These are phyloP conservation scores for Penicillium canescens DNA, from an alignment of 495 filamentous ascomycete genomes.

Conservation along the genomic window DNA sequence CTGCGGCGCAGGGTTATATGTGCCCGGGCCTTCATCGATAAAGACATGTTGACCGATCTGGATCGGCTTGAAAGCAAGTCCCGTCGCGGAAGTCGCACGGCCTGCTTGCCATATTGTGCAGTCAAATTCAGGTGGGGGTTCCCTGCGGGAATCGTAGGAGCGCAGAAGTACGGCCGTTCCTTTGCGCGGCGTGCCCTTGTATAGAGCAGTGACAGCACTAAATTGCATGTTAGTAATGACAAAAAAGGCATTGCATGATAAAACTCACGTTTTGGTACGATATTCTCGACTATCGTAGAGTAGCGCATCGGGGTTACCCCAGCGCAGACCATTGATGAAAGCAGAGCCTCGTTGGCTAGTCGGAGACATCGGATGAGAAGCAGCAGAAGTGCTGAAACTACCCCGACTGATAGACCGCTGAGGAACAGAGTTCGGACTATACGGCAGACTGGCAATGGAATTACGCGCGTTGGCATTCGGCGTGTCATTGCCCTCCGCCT, in stretches of 20 bases:
- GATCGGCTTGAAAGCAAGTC: slow-evolving; percentile 92
- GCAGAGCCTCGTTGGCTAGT: slow-evolving; percentile 35
- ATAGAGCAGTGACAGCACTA: slow-evolving; percentile 88
- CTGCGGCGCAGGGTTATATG: slow-evolving; percentile 85
- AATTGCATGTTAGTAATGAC: slow-evolving; percentile 6
- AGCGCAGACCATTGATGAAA: slow-evolving; percentile 46
- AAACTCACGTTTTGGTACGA: slow-evolving; percentile 85
- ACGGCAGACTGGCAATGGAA: slow-evolving; percentile 39
- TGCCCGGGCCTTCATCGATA: slow-evolving; percentile 88
- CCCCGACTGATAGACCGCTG: slow-evolving; percentile 48
- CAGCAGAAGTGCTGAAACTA: slow-evolving; percentile 39
- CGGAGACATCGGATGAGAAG: slow-evolving; percentile 29
- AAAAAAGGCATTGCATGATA: neutral
- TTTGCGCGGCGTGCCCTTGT: slow-evolving; percentile 72
- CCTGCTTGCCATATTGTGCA: slow-evolving; percentile 97
- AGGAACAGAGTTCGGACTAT: slow-evolving; percentile 36
- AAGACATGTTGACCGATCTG: slow-evolving; percentile 91
- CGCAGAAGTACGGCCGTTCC: slow-evolving; percentile 72
- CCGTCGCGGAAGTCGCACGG: slow-evolving; percentile 89
- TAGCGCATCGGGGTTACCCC: slow-evolving; percentile 59
- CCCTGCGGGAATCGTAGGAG: slow-evolving; percentile 91
- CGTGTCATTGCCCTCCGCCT: slow-evolving; percentile 75
- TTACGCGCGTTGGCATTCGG: slow-evolving; percentile 28
- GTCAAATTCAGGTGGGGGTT: slow-evolving; percentile 83
- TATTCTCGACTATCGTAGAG: slow-evolving; percentile 83